These are phyloP conservation scores for Termitomyces sp. DNA, from an alignment of 768 basidiomycete genomes.

Conservation along the genomic window DNA sequence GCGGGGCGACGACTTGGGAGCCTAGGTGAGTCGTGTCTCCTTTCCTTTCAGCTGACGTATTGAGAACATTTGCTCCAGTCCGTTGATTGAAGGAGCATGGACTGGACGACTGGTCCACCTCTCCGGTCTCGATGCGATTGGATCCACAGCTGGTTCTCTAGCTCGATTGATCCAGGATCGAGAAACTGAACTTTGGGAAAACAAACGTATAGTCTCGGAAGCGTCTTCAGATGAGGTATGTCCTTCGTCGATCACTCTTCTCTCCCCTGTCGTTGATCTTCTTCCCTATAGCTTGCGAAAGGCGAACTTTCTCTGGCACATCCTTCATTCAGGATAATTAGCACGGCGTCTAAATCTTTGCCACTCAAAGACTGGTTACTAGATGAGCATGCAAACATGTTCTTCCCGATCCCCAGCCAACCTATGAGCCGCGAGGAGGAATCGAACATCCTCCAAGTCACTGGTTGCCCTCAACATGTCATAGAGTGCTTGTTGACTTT, in stretches of 20 bases:
- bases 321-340: conserved; percentile 55
- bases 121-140: conserved; percentile 58
- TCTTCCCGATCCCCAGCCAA: conserved; percentile 54
- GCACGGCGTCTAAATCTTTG: conserved; percentile 56
- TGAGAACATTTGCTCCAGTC: not conserved
- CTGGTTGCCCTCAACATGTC: conserved; percentile 36
- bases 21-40: conserved; percentile 40
- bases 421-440: conserved; percentile 57
- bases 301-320: conserved; percentile 45
- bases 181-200: conserved; percentile 62
- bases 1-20: conserved; percentile 54
- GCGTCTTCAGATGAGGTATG: conserved; percentile 39
- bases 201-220: conserved; percentile 50
- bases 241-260: not conserved
- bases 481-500: conserved; percentile 42
- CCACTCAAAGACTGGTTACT: conserved; percentile 67
- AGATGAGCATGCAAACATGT: conserved; percentile 67
- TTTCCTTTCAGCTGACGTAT: not conserved
- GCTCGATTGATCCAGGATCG: conserved; percentile 55
- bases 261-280: not conserved
- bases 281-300: conserved; percentile 16
- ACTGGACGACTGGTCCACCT: conserved; percentile 52
- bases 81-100: conserved; percentile 52
- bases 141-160: conserved; percentile 57
- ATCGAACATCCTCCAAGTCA: conserved; percentile 36